Conservation (phyloP, 768 basidiomycete genomes). For the Suillus brevipes region DNA sequence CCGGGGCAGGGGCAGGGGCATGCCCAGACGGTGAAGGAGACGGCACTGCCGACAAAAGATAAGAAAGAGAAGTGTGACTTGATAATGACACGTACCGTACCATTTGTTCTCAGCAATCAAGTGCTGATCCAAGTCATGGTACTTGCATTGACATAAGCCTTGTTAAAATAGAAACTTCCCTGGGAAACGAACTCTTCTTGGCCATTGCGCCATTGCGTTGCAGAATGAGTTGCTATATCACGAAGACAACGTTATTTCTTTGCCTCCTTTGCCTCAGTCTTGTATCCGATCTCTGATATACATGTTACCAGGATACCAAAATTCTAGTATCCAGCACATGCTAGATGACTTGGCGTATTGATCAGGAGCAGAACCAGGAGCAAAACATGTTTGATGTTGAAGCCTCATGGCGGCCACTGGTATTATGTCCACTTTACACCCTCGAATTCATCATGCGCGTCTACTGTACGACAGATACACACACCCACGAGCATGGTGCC, state of each 20-base stretch:
- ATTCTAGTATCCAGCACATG: not conserved
- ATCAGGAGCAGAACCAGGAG: not conserved
- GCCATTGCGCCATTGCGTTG: slow-evolving; percentile 27
- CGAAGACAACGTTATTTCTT: slow-evolving; percentile 20
- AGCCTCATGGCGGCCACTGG: not conserved
- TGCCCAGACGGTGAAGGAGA: slow-evolving; percentile 58
- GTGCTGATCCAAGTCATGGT: slow-evolving; percentile 7
- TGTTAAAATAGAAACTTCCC: not conserved
- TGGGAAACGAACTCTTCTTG: not conserved
- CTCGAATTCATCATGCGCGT: not conserved
- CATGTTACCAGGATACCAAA: not conserved
- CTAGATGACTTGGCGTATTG: not conserved
- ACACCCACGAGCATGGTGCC: not conserved
- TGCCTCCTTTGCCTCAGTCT: not conserved
- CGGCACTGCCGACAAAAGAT: slow-evolving; percentile 13
- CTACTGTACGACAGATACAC: not conserved
- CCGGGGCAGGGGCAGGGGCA: slow-evolving; percentile 84
- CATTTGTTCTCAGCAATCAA: slow-evolving; percentile 21
- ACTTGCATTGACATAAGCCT: not conserved
- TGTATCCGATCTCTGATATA: not conserved
- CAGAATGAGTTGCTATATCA: slow-evolving; percentile 6
- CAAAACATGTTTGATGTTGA: not conserved
- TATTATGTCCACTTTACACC: slow-evolving; percentile 6
- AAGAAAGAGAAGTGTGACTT: slow-evolving; percentile 9
- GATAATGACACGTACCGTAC: slow-evolving; percentile 20